Evolutionary conservation across 2,329 filamentous ascomycete genomes (phyloP).

Genomic region (Corniculantispora saksenae): DNA sequence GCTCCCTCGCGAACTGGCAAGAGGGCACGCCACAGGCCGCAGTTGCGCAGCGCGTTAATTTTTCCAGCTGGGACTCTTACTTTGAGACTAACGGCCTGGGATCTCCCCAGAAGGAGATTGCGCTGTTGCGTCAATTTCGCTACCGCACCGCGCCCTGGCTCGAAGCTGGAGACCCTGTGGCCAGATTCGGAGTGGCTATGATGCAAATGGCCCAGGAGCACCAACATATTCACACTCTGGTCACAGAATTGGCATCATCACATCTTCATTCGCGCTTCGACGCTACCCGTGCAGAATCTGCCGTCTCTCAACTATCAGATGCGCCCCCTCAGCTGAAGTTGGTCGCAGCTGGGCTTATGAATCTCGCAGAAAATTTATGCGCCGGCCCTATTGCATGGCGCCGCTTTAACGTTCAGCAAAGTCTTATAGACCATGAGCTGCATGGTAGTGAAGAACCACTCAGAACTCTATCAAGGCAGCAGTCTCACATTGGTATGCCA

Average conservation of each 20-base stretch:
- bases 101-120: constrained; percentile 15
- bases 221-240: constrained; percentile 9
- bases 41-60: background rate
- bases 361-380: constrained; percentile 1
- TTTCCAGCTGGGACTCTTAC: constrained; percentile 25
- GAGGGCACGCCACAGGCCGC: background rate
- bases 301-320: background rate
- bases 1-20: background rate
- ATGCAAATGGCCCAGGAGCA: constrained; percentile 23
- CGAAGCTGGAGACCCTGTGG: constrained; percentile 23
- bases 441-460: constrained; percentile 20
- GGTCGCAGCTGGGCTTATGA: background rate
- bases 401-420: constrained; percentile 2
- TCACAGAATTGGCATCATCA: constrained; percentile 18
- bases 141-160: constrained; percentile 27
- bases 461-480: constrained; percentile 20
- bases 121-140: constrained; percentile 24
- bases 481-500: constrained; percentile 22
- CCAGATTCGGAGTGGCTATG: constrained; percentile 21
- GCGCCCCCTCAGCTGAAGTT: background rate
- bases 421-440: background rate
- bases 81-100: constrained; percentile 20
- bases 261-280: constrained; percentile 4
- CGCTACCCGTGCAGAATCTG: background rate
- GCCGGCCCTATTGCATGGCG: constrained; percentile 16